Base-by-base conservation (phyloP, 768 basidiomycete genomes). In the Auriculariales sp. region DNA sequence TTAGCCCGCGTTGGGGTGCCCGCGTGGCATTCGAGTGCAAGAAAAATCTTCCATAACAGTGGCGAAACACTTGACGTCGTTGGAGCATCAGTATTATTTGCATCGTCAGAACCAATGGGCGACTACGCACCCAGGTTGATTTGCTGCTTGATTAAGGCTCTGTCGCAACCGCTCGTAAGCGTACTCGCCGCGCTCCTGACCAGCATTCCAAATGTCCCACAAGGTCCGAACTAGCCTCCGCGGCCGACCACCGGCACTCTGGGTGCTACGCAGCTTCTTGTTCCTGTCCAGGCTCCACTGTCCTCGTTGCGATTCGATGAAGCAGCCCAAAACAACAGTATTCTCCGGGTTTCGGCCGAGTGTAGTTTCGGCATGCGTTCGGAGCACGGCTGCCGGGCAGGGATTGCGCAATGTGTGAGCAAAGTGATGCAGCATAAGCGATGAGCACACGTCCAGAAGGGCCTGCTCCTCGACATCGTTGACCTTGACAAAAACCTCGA, bases 161-260 rank as follows among this genome's bases (percentile, higher is more conserved):
- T 66, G 74, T 54, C 87, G 65, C 30, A 78, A 81, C 50, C 86
- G 71, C 62, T 90, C 86, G 33, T 66, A 68, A 45, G 70, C 66
- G 85, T 86, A 88, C 31, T 78, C 69, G 2, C 79, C 77, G 58
- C 67, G 73, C 62, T 85, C 81, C 85, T 84, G 87, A n/a, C 80
- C 73, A 9, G 78, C 76, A 2, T 85, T 67, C 86, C 87, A 90
- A 0, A 86, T 75, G 56, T 90, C 84, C 53, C 75, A 70, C 3
- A 75, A 64, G 49, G 81, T 66, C 58, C 83, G 67, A 33, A 70
- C 62, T 12, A 88, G 66, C 49, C 70, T 71, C 61, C 83, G 86
- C 50, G 71, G 67, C 49, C 62, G 65, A 47, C 31, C n/a, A 10
- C 15, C 36, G 6, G 17, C 39, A 14, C 42, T 54, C n/a, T 52